phyloP scores from a whole-genome alignment of 2,329 filamentous ascomycete genomes.

The Macrophomina pseudophaseolina region DNA sequence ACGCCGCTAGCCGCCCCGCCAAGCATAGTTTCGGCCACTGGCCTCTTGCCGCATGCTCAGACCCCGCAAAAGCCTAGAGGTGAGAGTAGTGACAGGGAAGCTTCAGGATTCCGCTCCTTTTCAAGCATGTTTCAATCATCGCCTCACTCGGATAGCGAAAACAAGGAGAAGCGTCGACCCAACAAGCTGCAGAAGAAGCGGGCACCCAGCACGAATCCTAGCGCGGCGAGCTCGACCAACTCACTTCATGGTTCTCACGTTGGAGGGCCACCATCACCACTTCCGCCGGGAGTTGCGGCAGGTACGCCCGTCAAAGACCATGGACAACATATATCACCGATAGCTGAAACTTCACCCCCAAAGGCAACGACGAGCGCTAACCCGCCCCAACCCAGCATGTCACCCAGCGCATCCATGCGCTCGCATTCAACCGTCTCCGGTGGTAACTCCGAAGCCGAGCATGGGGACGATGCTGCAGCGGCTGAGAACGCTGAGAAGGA shows the following conservation, averaged over 20 bases:
- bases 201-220: slow-evolving; percentile 79
- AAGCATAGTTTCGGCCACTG: slow-evolving; percentile 23
- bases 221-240: slow-evolving; percentile 86
- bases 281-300: slow-evolving; percentile 38
- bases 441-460: slow-evolving; percentile 81
- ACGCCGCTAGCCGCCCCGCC: slow-evolving; percentile 44
- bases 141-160: slow-evolving; percentile 67
- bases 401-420: slow-evolving; percentile 76
- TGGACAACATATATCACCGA: slow-evolving; percentile 32
- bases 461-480: slow-evolving; percentile 63
- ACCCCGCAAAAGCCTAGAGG: slow-evolving; percentile 23
- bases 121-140: slow-evolving; percentile 49
- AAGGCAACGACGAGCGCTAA: slow-evolving; percentile 26
- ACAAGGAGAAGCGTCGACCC: slow-evolving; percentile 69
- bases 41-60: slow-evolving; percentile 17
- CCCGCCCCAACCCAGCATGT: slow-evolving; percentile 62
- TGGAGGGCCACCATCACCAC: slow-evolving; percentile 36
- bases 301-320: slow-evolving; percentile 34
- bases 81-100: slow-evolving; percentile 20
- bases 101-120: slow-evolving; percentile 27
- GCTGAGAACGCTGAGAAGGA: slow-evolving; percentile 42
- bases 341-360: slow-evolving; percentile 23
- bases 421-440: slow-evolving; percentile 70
- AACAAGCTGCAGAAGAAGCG: slow-evolving; percentile 93
- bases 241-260: slow-evolving; percentile 52